Evolutionary conservation across 73 alveolate species (phyloP).

Genomic region (Halteria grandinella): DNA sequence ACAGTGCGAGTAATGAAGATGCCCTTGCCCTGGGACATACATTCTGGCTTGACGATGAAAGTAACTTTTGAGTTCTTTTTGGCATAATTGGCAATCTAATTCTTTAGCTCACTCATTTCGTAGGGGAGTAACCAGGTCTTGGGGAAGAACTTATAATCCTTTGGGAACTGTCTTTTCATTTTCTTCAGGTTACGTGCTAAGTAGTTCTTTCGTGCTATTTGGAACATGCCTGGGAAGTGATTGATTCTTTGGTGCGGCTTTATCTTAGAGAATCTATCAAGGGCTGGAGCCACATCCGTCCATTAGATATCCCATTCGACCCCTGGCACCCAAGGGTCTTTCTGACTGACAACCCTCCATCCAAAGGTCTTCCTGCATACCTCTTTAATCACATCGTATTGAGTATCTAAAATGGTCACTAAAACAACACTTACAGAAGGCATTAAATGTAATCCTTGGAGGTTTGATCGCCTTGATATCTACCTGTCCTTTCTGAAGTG

Average conservation of each 20-base stretch:
- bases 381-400: slow-evolving; percentile 36
- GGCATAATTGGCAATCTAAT: not conserved
- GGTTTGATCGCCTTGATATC: slow-evolving; percentile 19
- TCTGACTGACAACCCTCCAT: slow-evolving; percentile 23
- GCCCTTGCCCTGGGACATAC: slow-evolving; percentile 62
- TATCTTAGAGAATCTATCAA: slow-evolving; percentile 26
- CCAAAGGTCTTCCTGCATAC: slow-evolving; percentile 9
- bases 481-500: not conserved
- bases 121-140: slow-evolving; percentile 86
- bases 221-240: slow-evolving; percentile 88
- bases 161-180: slow-evolving; percentile 79
- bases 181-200: slow-evolving; percentile 79
- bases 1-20: slow-evolving; percentile 36
- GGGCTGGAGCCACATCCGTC: slow-evolving; percentile 75
- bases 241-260: slow-evolving; percentile 75
- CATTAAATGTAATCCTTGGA: slow-evolving; percentile 40
- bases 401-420: slow-evolving; percentile 2
- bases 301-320: slow-evolving; percentile 77
- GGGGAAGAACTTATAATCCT: slow-evolving; percentile 89
- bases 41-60: slow-evolving; percentile 61
- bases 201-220: slow-evolving; percentile 78
- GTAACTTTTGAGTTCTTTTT: not conserved
- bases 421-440: slow-evolving; percentile 5
- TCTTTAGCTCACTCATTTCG: slow-evolving; percentile 66
- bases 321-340: slow-evolving; percentile 38